Evolutionary conservation across 2,329 filamentous ascomycete species (phyloP).

Genomic region (Venturia pyrina): DNA sequence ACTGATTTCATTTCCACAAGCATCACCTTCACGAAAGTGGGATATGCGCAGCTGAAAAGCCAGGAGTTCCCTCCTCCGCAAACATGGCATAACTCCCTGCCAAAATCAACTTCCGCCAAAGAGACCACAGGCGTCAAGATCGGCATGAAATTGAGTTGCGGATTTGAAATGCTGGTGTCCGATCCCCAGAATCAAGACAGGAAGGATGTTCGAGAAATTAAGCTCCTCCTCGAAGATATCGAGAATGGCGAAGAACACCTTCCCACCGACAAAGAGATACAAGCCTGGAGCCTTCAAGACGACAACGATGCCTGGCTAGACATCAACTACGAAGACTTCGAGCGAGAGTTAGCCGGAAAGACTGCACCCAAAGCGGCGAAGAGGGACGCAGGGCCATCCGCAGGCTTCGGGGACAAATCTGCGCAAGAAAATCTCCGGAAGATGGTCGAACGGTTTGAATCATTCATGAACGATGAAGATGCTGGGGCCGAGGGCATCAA

Average conservation of each 20-base stretch:
- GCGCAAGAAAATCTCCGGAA: constrained; percentile 72
- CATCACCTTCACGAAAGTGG: constrained; percentile 73
- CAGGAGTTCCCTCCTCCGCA: constrained; percentile 66
- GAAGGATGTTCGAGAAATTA: constrained; percentile 62
- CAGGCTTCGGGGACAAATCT: constrained; percentile 49
- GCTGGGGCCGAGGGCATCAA: constrained; percentile 71
- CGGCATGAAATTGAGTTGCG: constrained; percentile 83
- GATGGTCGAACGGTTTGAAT: constrained; percentile 88
- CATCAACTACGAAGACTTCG: constrained; percentile 83
- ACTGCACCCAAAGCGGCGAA: not conserved
- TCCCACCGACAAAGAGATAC: constrained; percentile 65
- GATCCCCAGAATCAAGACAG: constrained; percentile 60
- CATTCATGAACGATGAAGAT: constrained; percentile 77
- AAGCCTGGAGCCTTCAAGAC: constrained; percentile 56
- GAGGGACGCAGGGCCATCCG: not conserved
- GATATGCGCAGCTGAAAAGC: constrained; percentile 82
- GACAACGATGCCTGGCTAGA: constrained; percentile 89
- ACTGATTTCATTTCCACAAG: constrained; percentile 70
- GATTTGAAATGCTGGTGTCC: constrained; percentile 76
- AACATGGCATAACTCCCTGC: constrained; percentile 38
- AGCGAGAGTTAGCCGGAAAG: constrained; percentile 58
- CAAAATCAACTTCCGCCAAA: constrained; percentile 24
- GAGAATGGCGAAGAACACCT: constrained; percentile 60
- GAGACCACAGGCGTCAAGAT: constrained; percentile 43
- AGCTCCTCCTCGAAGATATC: constrained; percentile 65